These are phyloP conservation scores for Boletus rubroflammeus DNA, from an alignment of 768 basidiomycete genomes.

Conservation along the genomic window DNA sequence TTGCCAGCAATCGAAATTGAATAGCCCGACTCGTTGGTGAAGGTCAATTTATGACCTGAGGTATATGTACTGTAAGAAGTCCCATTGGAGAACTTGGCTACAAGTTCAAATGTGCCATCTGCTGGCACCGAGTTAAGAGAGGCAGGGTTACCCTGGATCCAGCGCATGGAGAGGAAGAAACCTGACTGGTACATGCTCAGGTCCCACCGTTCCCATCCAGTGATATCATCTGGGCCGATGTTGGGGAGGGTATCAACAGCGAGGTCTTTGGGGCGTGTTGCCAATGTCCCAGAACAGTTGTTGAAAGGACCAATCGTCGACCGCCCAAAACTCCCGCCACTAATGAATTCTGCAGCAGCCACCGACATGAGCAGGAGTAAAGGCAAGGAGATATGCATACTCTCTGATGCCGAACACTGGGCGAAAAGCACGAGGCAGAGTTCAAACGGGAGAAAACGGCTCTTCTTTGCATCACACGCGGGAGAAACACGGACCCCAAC, in stretches of 20 bases:
- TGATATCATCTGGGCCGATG: constrained; percentile 1
- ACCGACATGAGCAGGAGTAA: not conserved
- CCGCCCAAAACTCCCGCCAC: not conserved
- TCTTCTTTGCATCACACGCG: too few species aligned
- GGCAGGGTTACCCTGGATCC: constrained; percentile 12
- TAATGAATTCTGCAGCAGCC: not conserved
- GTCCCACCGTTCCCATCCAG: constrained; percentile 11
- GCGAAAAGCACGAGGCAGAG: too few species aligned
- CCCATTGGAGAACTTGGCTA: constrained; percentile 10
- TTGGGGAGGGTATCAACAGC: constrained; percentile 13
- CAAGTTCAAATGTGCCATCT: constrained; percentile 5
- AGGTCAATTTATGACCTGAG: constrained; percentile 8
- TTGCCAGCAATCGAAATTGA: constrained; percentile 11
- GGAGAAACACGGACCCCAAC: too few species aligned
- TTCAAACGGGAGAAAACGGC: too few species aligned
- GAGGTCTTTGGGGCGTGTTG: constrained; percentile 1
- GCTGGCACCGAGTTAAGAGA: not conserved
- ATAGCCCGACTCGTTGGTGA: constrained; percentile 5
- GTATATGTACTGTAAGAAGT: not conserved
- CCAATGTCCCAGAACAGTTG: constrained; percentile 13
- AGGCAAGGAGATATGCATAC: not conserved
- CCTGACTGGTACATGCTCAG: constrained; percentile 9
- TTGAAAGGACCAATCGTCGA: constrained; percentile 10
- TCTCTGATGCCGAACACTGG: not conserved
- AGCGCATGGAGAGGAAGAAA: constrained; percentile 12